Evolutionary conservation across 768 basidiomycete species (phyloP), one percentile per base, ranked within the genome.

Genomic region (Lactarius indigo): DNA sequence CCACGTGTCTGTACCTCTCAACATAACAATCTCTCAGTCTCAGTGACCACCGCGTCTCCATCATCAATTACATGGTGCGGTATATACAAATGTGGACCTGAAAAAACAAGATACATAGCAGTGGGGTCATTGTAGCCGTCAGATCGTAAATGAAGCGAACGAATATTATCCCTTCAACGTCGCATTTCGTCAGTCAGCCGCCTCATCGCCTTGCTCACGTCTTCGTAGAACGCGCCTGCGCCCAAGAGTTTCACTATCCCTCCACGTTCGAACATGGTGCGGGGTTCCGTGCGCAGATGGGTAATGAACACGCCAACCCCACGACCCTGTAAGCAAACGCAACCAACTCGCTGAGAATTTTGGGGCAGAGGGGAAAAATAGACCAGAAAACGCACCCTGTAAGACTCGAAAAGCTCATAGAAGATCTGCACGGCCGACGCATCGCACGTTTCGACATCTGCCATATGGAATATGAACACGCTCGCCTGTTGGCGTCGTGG

Each of bases 351-450:
- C 57, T 50, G 26, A 31, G n/a, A 26, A 17, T 26, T 26, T 12
- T 28, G 41, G 15, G 57, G 33, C 20, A 56, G 54, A 28, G 8
- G 37, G 10, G 37, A 5, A 18, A 35, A 61, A 7, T 18, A 61
- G 17, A 41, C 39, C 7, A 4, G 35, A n/a, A 30, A 35, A 72
- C 76, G 66, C 70, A 90, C 93, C 77, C 84, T 81, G 76, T 97
- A 95, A 17, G 91, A 89, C 69, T 88, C 85, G 54, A 88, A 77
- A 2, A 95, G 76, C 74, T 96, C 94, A 65, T 83, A 82, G 72
- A 96, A 87, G 69, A 94, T 91, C 76, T 94, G 92, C 10, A 87
- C 84, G 33, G 94, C 93, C 91, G 92, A 94, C 9, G 96, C 94
- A 75, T 99, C 96, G 66, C 92, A 88, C 20, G 82, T 84, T 64